These are phyloP conservation scores for Angomonas ambiguus DNA, from an alignment of 208 protist genomes.

Conservation along the genomic window DNA sequence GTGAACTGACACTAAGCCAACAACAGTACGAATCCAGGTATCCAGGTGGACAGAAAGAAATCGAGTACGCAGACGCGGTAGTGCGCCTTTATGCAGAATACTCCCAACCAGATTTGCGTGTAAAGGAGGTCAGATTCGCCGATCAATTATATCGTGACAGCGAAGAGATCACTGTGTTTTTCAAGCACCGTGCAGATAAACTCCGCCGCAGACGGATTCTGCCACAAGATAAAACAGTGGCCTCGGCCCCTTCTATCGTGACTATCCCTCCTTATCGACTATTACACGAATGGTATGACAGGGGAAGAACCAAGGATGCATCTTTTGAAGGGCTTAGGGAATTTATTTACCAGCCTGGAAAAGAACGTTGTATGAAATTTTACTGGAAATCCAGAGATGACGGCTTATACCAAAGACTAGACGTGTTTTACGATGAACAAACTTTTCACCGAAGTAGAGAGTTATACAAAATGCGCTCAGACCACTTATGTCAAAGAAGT, in stretches of 20 bases:
- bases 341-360: constrained; percentile 59
- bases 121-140: constrained; percentile 55
- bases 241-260: not conserved
- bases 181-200: constrained; percentile 79
- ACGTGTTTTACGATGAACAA: constrained; percentile 65
- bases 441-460: constrained; percentile 78
- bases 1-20: constrained; percentile 55
- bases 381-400: constrained; percentile 82
- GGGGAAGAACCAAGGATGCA: constrained; percentile 59
- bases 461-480: constrained; percentile 72
- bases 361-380: constrained; percentile 77
- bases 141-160: constrained; percentile 33
- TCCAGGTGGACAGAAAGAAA: constrained; percentile 55
- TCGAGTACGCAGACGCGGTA: constrained; percentile 71
- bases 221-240: constrained; percentile 14
- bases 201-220: constrained; percentile 51
- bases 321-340: constrained; percentile 62
- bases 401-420: constrained; percentile 66
- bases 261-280: constrained; percentile 21
- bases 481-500: constrained; percentile 76
- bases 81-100: constrained; percentile 72
- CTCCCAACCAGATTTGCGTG: constrained; percentile 66
- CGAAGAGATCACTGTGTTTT: constrained; percentile 71
- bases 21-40: constrained; percentile 82
- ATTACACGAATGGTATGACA: constrained; percentile 74